phyloP scores from a whole-genome alignment of 2,329 filamentous ascomycete genomes.

The Thielaviopsis punctulata region DNA sequence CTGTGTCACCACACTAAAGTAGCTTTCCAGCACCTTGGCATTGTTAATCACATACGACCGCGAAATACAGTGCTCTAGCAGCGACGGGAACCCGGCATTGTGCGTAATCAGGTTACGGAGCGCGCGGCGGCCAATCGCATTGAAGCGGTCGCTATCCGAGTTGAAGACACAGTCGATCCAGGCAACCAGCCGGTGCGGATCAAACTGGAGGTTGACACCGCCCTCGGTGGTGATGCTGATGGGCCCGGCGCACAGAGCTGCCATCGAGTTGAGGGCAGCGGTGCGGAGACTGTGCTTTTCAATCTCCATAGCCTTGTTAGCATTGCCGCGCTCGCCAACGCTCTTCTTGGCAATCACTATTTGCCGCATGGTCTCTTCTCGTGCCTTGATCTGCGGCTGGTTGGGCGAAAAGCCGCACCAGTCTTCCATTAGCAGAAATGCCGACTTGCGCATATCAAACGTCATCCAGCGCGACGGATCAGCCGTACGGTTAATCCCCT shows the following conservation, averaged over 20 bases:
- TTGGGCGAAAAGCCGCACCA: slow-evolving; percentile 98
- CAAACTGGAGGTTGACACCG: slow-evolving; percentile 74
- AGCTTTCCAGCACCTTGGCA: slow-evolving; percentile 77
- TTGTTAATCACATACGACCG: slow-evolving; percentile 74
- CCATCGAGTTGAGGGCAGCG: slow-evolving; percentile 89
- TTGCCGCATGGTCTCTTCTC: slow-evolving; percentile 77
- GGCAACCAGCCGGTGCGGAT: slow-evolving; percentile 76
- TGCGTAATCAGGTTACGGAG: slow-evolving; percentile 78
- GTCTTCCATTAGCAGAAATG: slow-evolving; percentile 93
- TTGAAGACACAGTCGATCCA: slow-evolving; percentile 96
- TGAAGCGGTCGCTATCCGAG: slow-evolving; percentile 78
- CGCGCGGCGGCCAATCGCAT: slow-evolving; percentile 73
- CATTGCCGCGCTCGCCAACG: slow-evolving; percentile 54
- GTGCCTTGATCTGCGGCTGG: slow-evolving; percentile 59
- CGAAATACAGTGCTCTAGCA: slow-evolving; percentile 79
- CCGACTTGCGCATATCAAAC: slow-evolving; percentile 87
- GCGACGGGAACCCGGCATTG: slow-evolving; percentile 70
- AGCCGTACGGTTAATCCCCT: slow-evolving; percentile 70
- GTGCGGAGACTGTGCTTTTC: slow-evolving; percentile 86
- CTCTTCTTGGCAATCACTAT: slow-evolving; percentile 68
- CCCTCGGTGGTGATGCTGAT: slow-evolving; percentile 80
- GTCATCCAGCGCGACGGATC: slow-evolving; percentile 91
- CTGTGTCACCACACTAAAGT: slow-evolving; percentile 81
- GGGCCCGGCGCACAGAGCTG: slow-evolving; percentile 70
- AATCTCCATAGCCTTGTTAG: slow-evolving; percentile 86